Evolutionary conservation across 1,139 yeast species (phyloP).

Genomic region (Yamadazyma sp.): DNA sequence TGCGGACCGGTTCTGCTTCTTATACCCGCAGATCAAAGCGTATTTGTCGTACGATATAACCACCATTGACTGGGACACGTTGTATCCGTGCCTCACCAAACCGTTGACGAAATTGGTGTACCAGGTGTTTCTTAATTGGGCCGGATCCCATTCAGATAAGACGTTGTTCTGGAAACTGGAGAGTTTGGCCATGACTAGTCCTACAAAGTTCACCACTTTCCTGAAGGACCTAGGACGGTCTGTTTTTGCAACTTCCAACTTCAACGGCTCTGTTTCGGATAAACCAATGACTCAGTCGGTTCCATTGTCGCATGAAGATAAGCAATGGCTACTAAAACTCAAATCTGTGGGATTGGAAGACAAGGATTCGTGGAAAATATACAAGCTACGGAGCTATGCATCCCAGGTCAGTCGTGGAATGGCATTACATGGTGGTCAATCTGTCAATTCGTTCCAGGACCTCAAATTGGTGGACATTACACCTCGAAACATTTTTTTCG

Average conservation of each 20-base stretch:
- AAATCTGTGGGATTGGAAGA: slow-evolving; percentile 69
- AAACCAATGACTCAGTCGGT: slow-evolving; percentile 9
- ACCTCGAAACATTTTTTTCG: slow-evolving; percentile 72
- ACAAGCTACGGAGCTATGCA: slow-evolving; percentile 66
- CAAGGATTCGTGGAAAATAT: slow-evolving; percentile 81
- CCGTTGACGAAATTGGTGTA: slow-evolving; percentile 70
- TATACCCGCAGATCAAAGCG: slow-evolving; percentile 79
- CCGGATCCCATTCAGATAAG: slow-evolving; percentile 55
- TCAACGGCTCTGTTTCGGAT: slow-evolving; percentile 2
- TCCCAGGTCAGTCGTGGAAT: slow-evolving; percentile 50
- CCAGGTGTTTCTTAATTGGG: slow-evolving; percentile 72
- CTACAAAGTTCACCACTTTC: slow-evolving; percentile 19
- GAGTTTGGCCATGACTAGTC: slow-evolving; percentile 14
- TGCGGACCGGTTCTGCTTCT: slow-evolving; percentile 80
- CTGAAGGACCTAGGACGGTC: slow-evolving; percentile 41
- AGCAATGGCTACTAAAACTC: slow-evolving; percentile 69
- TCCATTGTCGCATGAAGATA: slow-evolving; percentile 60
- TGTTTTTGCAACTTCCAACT: slow-evolving; percentile 30
- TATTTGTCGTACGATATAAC: slow-evolving; percentile 76
- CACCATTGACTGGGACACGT: slow-evolving; percentile 60
- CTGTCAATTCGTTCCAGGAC: slow-evolving; percentile 11
- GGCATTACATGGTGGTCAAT: slow-evolving; percentile 3
- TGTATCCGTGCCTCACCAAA: slow-evolving; percentile 62
- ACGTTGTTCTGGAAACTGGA: slow-evolving; percentile 69
- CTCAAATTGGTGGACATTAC: slow-evolving; percentile 17